A percentile compares a stretch with the other conserved stretches of the same genome.
phyloP scores from a whole-genome alignment of 345 rosid genomes.

The Lepidium didymum region DNA sequence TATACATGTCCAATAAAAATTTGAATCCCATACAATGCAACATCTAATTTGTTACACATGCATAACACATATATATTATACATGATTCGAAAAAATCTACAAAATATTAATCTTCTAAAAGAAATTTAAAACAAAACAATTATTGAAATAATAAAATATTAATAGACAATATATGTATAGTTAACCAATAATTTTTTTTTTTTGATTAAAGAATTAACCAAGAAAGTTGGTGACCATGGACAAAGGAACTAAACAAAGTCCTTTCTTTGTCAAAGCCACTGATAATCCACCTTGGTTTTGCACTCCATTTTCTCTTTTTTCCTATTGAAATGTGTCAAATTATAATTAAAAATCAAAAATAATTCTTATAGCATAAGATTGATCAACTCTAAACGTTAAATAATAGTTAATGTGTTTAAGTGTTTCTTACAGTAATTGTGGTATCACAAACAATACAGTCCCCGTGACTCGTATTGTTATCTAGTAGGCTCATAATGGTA shows the following conservation, averaged over 20 bases:
- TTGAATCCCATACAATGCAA: background rate
- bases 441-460: background rate
- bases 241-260: constrained; percentile 30
- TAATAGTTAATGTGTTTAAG: background rate
- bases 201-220: background rate
- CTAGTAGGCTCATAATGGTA: constrained; percentile 14
- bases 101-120: background rate
- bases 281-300: constrained; percentile 18
- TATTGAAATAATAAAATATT: background rate
- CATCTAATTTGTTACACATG: background rate
- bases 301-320: background rate
- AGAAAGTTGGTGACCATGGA: constrained; percentile 23
- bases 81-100: background rate
- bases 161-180: too few species aligned
- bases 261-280: constrained; percentile 18
- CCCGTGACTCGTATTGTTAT: background rate
- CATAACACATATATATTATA: background rate
- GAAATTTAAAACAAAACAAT: background rate
- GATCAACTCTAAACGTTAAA: background rate
- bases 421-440: constrained; percentile 11
- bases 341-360: background rate
- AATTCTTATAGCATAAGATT: background rate
- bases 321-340: constrained; percentile 4
- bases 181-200: too few species aligned
- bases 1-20: background rate